phyloP scores from a whole-genome alignment of 2,329 filamentous ascomycete species.

The Cadophora sp. region DNA sequence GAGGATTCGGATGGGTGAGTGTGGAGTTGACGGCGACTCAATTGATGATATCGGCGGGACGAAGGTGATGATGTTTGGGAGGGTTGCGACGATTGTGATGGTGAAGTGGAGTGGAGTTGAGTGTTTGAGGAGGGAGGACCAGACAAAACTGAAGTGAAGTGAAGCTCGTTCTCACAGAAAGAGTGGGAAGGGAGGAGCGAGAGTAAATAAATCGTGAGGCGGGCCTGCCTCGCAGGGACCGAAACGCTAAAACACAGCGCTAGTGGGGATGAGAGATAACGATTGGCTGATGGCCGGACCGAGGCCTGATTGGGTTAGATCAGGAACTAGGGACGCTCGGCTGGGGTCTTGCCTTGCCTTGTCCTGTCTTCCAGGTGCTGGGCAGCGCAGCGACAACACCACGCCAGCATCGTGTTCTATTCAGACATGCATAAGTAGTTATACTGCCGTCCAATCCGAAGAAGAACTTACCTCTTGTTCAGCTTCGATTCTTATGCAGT shows the following conservation, averaged over 20 bases:
- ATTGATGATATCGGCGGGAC: constrained; percentile 27
- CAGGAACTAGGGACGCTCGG: not conserved
- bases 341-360: too few relatives aligned
- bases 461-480: too few relatives aligned
- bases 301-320: not conserved
- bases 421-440: not conserved
- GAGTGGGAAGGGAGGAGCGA: not conserved
- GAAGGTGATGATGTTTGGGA: constrained; percentile 23
- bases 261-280: not conserved
- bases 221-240: constrained; percentile 17
- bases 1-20: constrained; percentile 13
- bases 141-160: constrained; percentile 2
- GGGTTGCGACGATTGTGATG: constrained; percentile 10
- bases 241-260: constrained; percentile 7
- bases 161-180: not conserved
- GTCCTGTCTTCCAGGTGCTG: too few relatives aligned
- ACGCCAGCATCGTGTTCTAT: constrained; percentile 2
- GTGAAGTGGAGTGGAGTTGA: constrained; percentile 13
- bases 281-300: not conserved
- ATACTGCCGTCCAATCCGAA: too few relatives aligned
- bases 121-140: constrained; percentile 8
- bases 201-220: constrained; percentile 19
- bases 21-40: constrained; percentile 20
- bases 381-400: not conserved
- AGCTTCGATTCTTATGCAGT: not conserved